phyloP scores from a whole-genome alignment of 2,329 filamentous ascomycete genomes.

The Reticulascus tulasneorum region DNA sequence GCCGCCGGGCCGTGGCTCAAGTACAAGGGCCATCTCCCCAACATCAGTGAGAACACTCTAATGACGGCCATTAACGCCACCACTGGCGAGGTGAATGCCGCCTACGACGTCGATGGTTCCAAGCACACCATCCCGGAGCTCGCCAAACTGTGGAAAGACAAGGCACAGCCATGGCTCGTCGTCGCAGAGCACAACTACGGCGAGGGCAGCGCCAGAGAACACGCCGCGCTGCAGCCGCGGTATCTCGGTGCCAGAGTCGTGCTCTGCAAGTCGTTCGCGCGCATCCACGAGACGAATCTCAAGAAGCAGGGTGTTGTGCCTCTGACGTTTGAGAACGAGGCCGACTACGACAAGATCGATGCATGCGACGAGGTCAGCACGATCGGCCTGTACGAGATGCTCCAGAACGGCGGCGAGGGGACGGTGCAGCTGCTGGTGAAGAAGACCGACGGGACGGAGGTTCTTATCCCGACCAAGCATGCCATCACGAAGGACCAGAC shows the following conservation, averaged over 20 bases:
- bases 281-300: constrained; percentile 92
- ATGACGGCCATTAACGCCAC: constrained; percentile 92
- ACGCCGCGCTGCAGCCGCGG: constrained; percentile 85
- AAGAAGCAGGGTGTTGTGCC: constrained; percentile 98
- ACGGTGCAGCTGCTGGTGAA: constrained; percentile 68
- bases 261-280: constrained; percentile 80
- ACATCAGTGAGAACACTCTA: constrained; percentile 95
- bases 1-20: constrained; percentile 96
- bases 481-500: constrained; percentile 88
- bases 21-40: constrained; percentile 98
- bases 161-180: constrained; percentile 79
- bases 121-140: constrained; percentile 81
- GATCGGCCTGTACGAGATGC: constrained; percentile 76
- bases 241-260: constrained; percentile 84
- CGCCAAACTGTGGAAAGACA: constrained; percentile 74
- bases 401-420: constrained; percentile 73
- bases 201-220: constrained; percentile 83
- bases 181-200: constrained; percentile 98
- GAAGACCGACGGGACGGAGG: constrained; percentile 56
- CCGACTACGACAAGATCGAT: constrained; percentile 78
- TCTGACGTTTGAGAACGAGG: constrained; percentile 82
- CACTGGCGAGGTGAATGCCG: constrained; percentile 87
- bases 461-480: constrained; percentile 76
- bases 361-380: constrained; percentile 83
- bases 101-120: constrained; percentile 79